These are phyloP conservation scores for Aspergillus spinulosporus DNA, from an alignment of 2,329 filamentous ascomycete genomes.

Conservation along the genomic window DNA sequence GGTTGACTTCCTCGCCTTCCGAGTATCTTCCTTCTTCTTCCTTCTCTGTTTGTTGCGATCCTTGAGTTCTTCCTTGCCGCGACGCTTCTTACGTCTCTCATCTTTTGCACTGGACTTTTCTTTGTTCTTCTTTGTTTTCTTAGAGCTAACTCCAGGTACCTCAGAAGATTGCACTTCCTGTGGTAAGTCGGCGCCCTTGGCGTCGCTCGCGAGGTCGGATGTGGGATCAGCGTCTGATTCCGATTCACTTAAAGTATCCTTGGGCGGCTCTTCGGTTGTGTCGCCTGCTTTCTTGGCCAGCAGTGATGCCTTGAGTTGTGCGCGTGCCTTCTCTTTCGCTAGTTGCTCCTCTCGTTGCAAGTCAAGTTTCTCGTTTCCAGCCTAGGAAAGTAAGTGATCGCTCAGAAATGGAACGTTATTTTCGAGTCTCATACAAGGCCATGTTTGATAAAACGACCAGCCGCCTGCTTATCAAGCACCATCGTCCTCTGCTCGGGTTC, in stretches of 20 bases:
- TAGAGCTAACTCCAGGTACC: constrained; percentile 7
- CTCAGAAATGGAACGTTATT: not conserved
- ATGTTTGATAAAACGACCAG: constrained; percentile 77
- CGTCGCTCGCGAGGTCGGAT: constrained; percentile 19
- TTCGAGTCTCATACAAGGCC: constrained; percentile 62
- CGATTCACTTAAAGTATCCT: constrained; percentile 21
- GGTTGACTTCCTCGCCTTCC: constrained; percentile 33
- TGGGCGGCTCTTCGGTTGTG: constrained; percentile 25
- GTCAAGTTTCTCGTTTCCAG: constrained; percentile 54
- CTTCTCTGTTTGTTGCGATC: constrained; percentile 40
- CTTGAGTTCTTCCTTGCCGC: constrained; percentile 29
- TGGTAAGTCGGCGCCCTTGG: constrained; percentile 9
- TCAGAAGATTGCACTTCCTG: constrained; percentile 1
- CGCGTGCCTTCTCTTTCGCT: constrained; percentile 52
- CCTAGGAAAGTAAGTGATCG: constrained; percentile 32
- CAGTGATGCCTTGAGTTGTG: constrained; percentile 50
- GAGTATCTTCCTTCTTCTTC: constrained; percentile 17
- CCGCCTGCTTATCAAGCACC: constrained; percentile 71
- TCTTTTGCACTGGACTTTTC: constrained; percentile 21
- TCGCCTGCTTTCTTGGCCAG: constrained; percentile 41
- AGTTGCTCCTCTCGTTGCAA: constrained; percentile 51
- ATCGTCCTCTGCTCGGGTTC: constrained; percentile 59
- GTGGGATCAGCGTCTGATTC: constrained; percentile 23
- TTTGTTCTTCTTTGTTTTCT: constrained; percentile 30
- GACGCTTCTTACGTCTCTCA: constrained; percentile 28